These are phyloP conservation scores for Chrysoporthe deuterocubensis DNA, from an alignment of 2,329 filamentous ascomycete genomes.

Conservation along the genomic window DNA sequence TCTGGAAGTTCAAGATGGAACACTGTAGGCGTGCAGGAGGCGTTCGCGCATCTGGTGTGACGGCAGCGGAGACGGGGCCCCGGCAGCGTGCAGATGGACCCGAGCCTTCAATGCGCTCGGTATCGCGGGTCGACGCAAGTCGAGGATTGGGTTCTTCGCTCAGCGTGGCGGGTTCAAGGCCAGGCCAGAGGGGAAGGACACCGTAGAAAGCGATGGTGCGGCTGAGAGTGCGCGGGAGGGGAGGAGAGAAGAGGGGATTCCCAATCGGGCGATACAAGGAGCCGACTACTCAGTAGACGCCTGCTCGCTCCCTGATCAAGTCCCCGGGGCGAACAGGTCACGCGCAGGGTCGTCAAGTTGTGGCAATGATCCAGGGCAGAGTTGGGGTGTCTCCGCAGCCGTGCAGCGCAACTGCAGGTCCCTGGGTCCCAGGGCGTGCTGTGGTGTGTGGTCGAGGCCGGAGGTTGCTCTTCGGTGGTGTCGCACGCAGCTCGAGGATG, in stretches of 20 bases:
- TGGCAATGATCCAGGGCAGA: neutral
- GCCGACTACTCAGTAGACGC: neutral
- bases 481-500: neutral
- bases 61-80: neutral
- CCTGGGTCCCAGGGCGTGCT: neutral
- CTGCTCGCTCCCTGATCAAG: neutral
- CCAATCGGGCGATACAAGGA: conserved; percentile 5
- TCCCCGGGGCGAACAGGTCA: neutral
- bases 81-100: conserved; percentile 1
- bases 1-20: neutral
- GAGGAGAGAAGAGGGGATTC: conserved; percentile 7
- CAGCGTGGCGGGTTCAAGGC: neutral
- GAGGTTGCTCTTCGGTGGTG: neutral
- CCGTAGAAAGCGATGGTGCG: neutral
- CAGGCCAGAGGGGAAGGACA: neutral
- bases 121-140: neutral
- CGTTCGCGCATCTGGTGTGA: neutral
- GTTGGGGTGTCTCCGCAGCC: conserved; percentile 12
- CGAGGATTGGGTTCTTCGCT: neutral
- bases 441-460: conserved; percentile 1
- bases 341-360: neutral
- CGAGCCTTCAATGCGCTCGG: neutral
- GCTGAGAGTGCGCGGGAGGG: neutral
- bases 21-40: neutral
- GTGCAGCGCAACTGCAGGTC: neutral